Evolutionary conservation across 2,329 filamentous ascomycete genomes (phyloP), one percentile per base, ranked within the genome.

Genomic region (Juglanconis sp.): DNA sequence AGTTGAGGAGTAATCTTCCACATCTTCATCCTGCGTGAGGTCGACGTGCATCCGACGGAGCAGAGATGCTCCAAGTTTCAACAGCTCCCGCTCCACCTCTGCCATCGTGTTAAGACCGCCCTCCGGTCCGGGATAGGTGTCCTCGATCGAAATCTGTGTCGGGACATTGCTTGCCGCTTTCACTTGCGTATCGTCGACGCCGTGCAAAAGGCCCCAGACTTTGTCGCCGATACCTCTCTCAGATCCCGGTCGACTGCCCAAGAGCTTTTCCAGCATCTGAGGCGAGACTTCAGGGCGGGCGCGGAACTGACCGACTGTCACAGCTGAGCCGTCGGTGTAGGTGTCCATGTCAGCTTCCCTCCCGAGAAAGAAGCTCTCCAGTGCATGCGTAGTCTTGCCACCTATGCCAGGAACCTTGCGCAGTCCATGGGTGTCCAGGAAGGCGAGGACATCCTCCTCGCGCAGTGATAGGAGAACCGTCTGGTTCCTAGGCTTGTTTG

Each of bases 61-160:
- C 9, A 98, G 78, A 65, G 89, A 92, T 11, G 77, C 79, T 0
- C 89, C 81, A 2, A 97, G 77, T 62, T 84, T 81, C n/a, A 77
- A 74, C 46, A 97, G 77, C 73, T 96, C 88, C 64, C 83, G 84
- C 47, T 78, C 75, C 35, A 96, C 85, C 61, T 87, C 81, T 1
- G 84, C 73, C 55, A 88, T 71, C 0, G 81, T 86, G 65, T 89
- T 84, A 1, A 96, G 77, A 0, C 87, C 85, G 31, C 85, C 82
- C 1, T 82, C 79, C 38, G 82, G 79, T 2, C 60, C 56, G 1
- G 60, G 60, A 71, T 96, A 98, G 15, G 92, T 95, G 74, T 98
- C 93, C 71, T 98, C 94, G 64, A 98, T 95, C 72, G 91, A 95
- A 70, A 98, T 96, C 73, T 97, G 93, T 1, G 86, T 87, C 0